Base-by-base conservation (phyloP, 2,329 filamentous ascomycete genomes). In the Ophiosphaerella herpotricha region DNA sequence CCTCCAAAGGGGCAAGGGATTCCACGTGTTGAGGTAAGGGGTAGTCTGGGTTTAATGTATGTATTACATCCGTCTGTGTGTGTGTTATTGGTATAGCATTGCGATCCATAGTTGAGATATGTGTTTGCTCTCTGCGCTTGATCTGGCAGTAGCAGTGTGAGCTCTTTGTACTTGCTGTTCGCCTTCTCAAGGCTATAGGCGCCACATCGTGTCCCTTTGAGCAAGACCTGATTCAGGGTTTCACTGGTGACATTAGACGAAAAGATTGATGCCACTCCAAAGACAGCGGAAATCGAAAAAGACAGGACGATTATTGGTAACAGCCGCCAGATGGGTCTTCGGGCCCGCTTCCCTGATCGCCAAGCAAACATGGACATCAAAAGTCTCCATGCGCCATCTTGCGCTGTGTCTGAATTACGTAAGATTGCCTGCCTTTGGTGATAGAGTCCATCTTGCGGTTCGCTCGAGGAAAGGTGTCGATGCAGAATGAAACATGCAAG, bases 351-450 rank as follows among this genome's bases (percentile, higher is more conserved):
- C n/a, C 43, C 54, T 7, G 52, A 60, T 35, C 54, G 39, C 62
- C 62, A 67, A 6, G 60, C 54, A 23, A 50, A 50, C 13, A 55
- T 52, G 11, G 52, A 52, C 12, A 40, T 52, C 23, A 61, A 24
- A 1, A 66, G 44, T 29, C 48, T 41, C 59, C 57, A 64, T 4
- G 56, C 46, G 8, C 54, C 64, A 40, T 55, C 54, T 33, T 53
- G 50, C 14, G 57, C 60, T 13, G 55, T 63, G n/a, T 62, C 52
- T 3, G 60, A 61, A 40, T 72, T 74, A 4, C 68, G 64, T 12
- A 74, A 53, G 9, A 73, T 63, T 0, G 66, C 57, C 48, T 74
- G 71, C 31, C 62, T 59, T 34, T 70, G 69, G 36, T 72, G 63
- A 38, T 71, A 59, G 2, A 72, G 39, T 3, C 58, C 66, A 43